Evolutionary conservation across 495 filamentous ascomycete genomes (phyloP).

Genomic region (Aspergillus olivimuriae): DNA sequence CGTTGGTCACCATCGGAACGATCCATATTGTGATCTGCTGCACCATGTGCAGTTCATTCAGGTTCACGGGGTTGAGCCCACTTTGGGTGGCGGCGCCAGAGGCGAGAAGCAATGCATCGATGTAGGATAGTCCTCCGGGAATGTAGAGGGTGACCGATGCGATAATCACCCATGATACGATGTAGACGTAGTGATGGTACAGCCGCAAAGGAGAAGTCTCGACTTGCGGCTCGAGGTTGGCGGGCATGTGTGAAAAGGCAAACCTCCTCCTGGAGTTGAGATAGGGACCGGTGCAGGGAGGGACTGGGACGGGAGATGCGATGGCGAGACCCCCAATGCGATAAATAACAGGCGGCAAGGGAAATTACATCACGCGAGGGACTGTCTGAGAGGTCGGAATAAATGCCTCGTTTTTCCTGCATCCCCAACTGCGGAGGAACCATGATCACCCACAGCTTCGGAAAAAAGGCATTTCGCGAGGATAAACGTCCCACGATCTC

Average conservation of each 20-base stretch:
- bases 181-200: constrained; percentile 63
- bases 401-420: too few relatives aligned
- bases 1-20: constrained; percentile 63
- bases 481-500: too few relatives aligned
- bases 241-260: constrained; percentile 3
- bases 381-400: too few relatives aligned
- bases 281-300: not conserved
- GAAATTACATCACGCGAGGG: too few relatives aligned
- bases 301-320: not conserved
- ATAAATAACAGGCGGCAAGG: too few relatives aligned
- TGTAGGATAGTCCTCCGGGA: constrained; percentile 52
- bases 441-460: too few relatives aligned
- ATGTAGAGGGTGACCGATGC: constrained; percentile 65
- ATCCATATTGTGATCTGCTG: constrained; percentile 63
- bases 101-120: constrained; percentile 81
- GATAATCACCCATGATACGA: constrained; percentile 56
- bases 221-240: constrained; percentile 2
- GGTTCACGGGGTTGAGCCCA: constrained; percentile 71
- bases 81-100: constrained; percentile 74
- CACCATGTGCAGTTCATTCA: constrained; percentile 62
- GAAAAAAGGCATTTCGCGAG: too few relatives aligned
- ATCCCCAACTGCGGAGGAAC: too few relatives aligned
- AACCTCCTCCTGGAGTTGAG: not conserved
- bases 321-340: too few relatives aligned
- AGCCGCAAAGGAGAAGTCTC: constrained; percentile 11